phyloP scores from a whole-genome alignment of 345 rosid genomes.

The Laguncularia racemosa region DNA sequence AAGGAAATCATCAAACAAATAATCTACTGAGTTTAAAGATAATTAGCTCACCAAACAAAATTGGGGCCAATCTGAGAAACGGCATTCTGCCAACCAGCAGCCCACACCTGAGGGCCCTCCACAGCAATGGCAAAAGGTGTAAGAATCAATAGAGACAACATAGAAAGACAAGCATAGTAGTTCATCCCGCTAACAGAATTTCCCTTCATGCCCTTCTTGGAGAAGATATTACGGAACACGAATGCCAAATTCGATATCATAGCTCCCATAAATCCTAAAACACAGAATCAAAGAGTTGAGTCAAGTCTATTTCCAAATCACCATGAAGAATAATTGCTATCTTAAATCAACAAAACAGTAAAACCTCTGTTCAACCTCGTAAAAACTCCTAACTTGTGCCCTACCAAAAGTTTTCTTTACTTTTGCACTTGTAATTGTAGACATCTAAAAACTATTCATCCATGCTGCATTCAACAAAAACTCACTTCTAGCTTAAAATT shows the following conservation, averaged over 20 bases:
- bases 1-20: neutral
- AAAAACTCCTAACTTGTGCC: too few species aligned
- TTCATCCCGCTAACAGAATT: conserved; percentile 95
- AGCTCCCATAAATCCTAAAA: conserved; percentile 94
- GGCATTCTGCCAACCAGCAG: conserved; percentile 79
- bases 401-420: too few species aligned
- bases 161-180: conserved; percentile 87
- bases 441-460: neutral
- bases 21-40: neutral
- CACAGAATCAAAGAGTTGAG: conserved; percentile 1
- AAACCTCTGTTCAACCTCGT: too few species aligned
- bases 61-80: conserved; percentile 74
- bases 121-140: conserved; percentile 92
- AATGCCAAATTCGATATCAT: conserved; percentile 95
- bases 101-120: conserved; percentile 95
- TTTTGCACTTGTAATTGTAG: too few species aligned
- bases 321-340: too few species aligned
- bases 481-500: neutral
- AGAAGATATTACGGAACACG: conserved; percentile 87
- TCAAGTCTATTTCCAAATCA: too few species aligned
- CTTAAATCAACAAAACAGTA: too few species aligned
- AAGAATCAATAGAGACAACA: conserved; percentile 71
- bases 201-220: conserved; percentile 96
- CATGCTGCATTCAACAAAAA: neutral
- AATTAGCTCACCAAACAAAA: conserved; percentile 54